Evolutionary conservation across 306 rosid species (phyloP), one percentile per base, ranked within the genome.

Genomic region (Vigna nakashimae): DNA sequence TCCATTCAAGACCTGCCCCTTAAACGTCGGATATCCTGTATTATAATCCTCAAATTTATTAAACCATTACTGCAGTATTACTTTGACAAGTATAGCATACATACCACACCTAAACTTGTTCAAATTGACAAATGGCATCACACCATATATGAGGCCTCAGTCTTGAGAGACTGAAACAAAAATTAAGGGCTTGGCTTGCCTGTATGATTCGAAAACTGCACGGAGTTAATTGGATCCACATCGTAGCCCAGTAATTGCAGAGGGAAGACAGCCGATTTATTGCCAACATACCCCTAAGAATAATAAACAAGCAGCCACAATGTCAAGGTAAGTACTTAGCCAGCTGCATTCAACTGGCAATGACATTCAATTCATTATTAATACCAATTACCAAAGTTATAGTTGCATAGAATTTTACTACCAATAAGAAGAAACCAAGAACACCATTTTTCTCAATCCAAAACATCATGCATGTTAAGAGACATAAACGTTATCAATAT

Each of bases 191-290:
- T 66, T 86, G 86, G 87, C 96, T 86, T 89, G 89, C 98, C 98
- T 88, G 96, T 93, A 87, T 93, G 98, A 81, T 93, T 93, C 2
- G 96, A 93, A 90, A 93, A 93, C 85, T 93, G 96, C 80, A 91
- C 96, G 8, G 97, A 91, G 80, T 91, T 86, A 72, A 93, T 91
- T 71, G 98, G 94, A 87, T 91, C 96, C 86, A 93, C 98, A 79
- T 93, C 98, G 78, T 86, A 93, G 77, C 98, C 96, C 82, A 93
- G 70, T 57, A 93, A 87, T 86, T 91, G 96, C 79, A 93, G 87
- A 68, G 96, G 96, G 49, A 91, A 93, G 59, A 93, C 96, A 45
- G 94, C 94, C 20, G 98, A 87, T 81, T 93, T 93, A 85, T 91
- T 93, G 52, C 96, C 98, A 79, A 93, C 98, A 69, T 89, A 91